Percentiles rank a stretch among this genome's conserved stretches.
Conservation (phyloP, 176 grass and related monocot species). For the Tillandsia fasciculata region DNA sequence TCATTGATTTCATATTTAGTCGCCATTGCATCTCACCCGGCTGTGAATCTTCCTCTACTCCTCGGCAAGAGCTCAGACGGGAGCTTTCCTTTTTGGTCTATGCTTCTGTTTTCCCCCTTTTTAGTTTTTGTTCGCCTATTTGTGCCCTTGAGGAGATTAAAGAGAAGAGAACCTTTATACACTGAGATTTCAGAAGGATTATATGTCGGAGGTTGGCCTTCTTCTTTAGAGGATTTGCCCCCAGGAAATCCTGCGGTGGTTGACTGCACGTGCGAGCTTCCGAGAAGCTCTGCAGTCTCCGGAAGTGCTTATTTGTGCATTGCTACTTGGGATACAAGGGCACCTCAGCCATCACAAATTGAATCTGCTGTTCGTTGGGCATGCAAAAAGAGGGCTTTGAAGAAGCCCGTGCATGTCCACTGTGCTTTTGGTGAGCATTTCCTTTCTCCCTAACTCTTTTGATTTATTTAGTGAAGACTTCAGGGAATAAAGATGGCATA, state of each 20-base stretch:
- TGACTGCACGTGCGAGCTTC: conserved; percentile 92
- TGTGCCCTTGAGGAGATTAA: conserved; percentile 51
- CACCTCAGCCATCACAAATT: conserved; percentile 62
- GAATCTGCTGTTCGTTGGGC: conserved; percentile 73
- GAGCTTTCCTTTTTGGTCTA: conserved; percentile 78
- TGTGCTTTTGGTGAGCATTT: conserved; percentile 72
- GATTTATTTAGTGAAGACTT: not conserved
- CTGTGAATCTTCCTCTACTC: conserved; percentile 62
- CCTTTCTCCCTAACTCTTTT: not conserved
- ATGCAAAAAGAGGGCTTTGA: conserved; percentile 46
- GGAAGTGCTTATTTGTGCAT: conserved; percentile 66
- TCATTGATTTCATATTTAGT: conserved; percentile 43
- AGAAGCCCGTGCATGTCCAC: conserved; percentile 71
- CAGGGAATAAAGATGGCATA: not conserved
- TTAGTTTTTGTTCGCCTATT: conserved; percentile 61
- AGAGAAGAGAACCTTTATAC: conserved; percentile 66
- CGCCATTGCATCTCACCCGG: conserved; percentile 68
- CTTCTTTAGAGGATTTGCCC: conserved; percentile 54
- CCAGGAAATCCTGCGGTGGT: conserved; percentile 63
- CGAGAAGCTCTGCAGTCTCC: conserved; percentile 41
- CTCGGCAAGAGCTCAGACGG: conserved; percentile 63
- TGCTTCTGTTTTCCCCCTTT: conserved; percentile 65
- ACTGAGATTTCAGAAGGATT: conserved; percentile 63
- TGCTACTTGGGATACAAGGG: conserved; percentile 76
- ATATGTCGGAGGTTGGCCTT: conserved; percentile 90